These are phyloP conservation scores for Wickerhamiella sorbophila DNA, from an alignment of 805 yeast species.

Conservation along the genomic window DNA sequence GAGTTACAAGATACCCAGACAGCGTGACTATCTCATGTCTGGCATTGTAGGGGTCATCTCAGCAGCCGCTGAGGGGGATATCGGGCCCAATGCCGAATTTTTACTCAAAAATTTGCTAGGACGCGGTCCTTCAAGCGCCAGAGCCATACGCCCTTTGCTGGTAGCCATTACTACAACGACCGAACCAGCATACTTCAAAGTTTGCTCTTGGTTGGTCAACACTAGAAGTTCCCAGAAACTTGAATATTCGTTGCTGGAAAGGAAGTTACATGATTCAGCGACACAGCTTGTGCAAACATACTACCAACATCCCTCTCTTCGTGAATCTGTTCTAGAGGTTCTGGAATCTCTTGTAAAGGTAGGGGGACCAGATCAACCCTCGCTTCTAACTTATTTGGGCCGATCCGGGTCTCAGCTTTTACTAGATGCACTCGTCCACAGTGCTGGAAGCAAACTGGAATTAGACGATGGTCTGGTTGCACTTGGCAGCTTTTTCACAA, in stretches of 20 bases:
- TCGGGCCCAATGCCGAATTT: slow-evolving; percentile 39
- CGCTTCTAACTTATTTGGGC: slow-evolving; percentile 70
- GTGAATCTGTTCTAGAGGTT: slow-evolving; percentile 39
- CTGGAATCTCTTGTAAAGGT: slow-evolving; percentile 30
- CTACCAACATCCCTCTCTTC: slow-evolving; percentile 33
- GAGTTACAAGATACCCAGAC: slow-evolving; percentile 42
- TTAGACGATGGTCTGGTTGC: slow-evolving; percentile 6
- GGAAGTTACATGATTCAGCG: slow-evolving; percentile 38
- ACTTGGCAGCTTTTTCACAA: slow-evolving; percentile 4
- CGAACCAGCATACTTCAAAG: slow-evolving; percentile 38
- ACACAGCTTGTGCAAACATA: slow-evolving; percentile 47
- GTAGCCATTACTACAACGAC: slow-evolving; percentile 28
- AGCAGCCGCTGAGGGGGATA: slow-evolving; percentile 39
- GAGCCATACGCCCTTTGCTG: slow-evolving; percentile 42
- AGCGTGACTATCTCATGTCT: slow-evolving; percentile 48
- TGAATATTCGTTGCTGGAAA: slow-evolving; percentile 53
- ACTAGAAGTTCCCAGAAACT: slow-evolving; percentile 38
- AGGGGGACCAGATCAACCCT: slow-evolving; percentile 41
- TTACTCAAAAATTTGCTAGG: slow-evolving; percentile 45
- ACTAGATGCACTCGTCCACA: slow-evolving; percentile 43
- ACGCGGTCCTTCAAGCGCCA: slow-evolving; percentile 34
- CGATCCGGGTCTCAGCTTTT: slow-evolving; percentile 44
- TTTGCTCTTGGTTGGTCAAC: slow-evolving; percentile 40
- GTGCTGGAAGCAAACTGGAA: slow-evolving; percentile 37
- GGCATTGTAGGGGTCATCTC: slow-evolving; percentile 40